A percentile compares a stretch with the other conserved stretches of the same genome.
Conservation (phyloP, 331 rosid genomes). For the Malus hybrid region DNA sequence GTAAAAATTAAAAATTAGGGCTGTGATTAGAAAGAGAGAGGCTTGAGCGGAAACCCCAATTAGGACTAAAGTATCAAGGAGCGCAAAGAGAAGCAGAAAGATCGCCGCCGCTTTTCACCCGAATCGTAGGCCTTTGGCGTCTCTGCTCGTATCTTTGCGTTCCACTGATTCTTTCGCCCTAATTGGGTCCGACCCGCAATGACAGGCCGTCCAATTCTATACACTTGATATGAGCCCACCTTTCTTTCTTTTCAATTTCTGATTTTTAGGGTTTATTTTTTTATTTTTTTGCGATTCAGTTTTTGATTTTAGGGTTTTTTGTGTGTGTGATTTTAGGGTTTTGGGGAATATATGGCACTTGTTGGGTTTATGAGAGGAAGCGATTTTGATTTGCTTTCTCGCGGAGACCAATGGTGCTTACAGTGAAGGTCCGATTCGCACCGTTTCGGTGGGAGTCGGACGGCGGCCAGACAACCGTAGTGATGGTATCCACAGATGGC, state of each 20-base stretch:
- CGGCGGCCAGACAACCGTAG: slow-evolving; percentile 99
- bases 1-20: slow-evolving; percentile 1
- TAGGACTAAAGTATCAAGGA: background rate
- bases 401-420: slow-evolving; percentile 35
- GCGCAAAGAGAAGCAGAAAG: background rate
- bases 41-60: slow-evolving; percentile 29
- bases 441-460: slow-evolving; percentile 16
- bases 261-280: background rate
- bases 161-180: background rate
- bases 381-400: slow-evolving; percentile 25
- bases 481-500: slow-evolving; percentile 78
- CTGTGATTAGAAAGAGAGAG: slow-evolving; percentile 44
- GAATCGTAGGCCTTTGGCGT: slow-evolving; percentile 25
- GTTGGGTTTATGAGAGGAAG: slow-evolving; percentile 21
- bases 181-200: slow-evolving; percentile 18
- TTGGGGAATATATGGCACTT: slow-evolving; percentile 19
- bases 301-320: background rate
- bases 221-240: slow-evolving; percentile 51
- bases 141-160: background rate
- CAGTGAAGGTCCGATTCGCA: slow-evolving; percentile 34
- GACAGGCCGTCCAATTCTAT: slow-evolving; percentile 26
- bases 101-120: slow-evolving; percentile 26
- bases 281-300: no score
- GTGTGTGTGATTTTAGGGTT: background rate
- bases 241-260: background rate